phyloP scores from a whole-genome alignment of 306 rosid species.

The Pyrus bretschneideri region DNA sequence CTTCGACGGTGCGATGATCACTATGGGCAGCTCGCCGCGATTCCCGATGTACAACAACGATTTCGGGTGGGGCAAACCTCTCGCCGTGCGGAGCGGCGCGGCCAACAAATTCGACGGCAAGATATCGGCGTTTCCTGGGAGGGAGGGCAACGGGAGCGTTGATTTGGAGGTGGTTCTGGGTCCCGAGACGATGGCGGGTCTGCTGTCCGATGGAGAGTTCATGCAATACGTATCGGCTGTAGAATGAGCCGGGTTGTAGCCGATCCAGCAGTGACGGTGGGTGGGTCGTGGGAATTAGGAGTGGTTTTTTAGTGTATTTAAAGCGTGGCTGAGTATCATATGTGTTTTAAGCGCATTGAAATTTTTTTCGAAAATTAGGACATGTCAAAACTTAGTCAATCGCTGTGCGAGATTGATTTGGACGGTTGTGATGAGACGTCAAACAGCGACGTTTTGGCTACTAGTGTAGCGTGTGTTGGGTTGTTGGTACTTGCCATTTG shows the following conservation, averaged over 20 bases:
- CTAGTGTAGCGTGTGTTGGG: not conserved
- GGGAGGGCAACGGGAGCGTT: slow-evolving; percentile 72
- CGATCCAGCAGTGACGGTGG: not conserved
- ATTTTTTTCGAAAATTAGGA: no score
- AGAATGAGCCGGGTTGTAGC: not conserved
- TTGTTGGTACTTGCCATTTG: not conserved
- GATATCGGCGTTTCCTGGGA: slow-evolving; percentile 74
- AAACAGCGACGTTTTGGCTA: not conserved
- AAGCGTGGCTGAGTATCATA: no score
- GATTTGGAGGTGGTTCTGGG: slow-evolving; percentile 83
- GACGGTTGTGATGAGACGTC: slow-evolving; percentile 5
- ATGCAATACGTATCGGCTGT: slow-evolving; percentile 56
- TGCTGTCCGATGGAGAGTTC: slow-evolving; percentile 57
- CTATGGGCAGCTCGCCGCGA: slow-evolving; percentile 92
- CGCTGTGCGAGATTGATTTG: not conserved
- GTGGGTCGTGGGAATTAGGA: not conserved
- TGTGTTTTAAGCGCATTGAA: no score
- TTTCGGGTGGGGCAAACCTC: slow-evolving; percentile 78
- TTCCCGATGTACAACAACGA: slow-evolving; percentile 87
- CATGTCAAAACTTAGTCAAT: not conserved
- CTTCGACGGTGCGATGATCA: slow-evolving; percentile 73
- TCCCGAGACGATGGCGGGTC: slow-evolving; percentile 65
- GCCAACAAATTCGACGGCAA: slow-evolving; percentile 88
- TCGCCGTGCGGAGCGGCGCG: slow-evolving; percentile 66
- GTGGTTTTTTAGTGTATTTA: no score